A percentile compares a stretch with the other conserved stretches of the same genome.
phyloP scores from a whole-genome alignment of 305 asterid species.

The Fraxinus platypoda region DNA sequence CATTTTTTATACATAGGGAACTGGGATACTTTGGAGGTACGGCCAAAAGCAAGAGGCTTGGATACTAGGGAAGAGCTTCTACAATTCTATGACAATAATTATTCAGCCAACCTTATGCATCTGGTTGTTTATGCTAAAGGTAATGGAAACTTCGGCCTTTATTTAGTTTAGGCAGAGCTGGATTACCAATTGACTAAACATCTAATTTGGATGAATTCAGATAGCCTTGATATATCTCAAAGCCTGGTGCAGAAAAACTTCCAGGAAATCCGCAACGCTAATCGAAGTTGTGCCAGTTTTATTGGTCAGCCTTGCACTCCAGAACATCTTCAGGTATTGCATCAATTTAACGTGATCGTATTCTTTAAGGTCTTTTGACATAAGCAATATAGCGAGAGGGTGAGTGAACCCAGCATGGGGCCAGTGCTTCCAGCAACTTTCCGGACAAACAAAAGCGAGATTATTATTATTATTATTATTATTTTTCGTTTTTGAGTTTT shows the following conservation, averaged over 20 bases:
- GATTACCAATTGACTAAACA: conserved; percentile 18
- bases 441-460: not conserved
- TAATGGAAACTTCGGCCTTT: conserved; percentile 27
- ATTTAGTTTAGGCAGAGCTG: conserved; percentile 27
- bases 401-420: not conserved
- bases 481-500: not conserved
- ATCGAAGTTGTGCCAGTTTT: conserved; percentile 52
- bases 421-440: not conserved
- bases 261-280: conserved; percentile 69
- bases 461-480: not conserved
- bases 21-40: conserved; percentile 89
- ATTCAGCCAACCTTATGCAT: conserved; percentile 96
- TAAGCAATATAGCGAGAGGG: not conserved
- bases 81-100: conserved; percentile 68
- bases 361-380: not conserved
- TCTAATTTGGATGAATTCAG: conserved; percentile 44
- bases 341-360: not conserved
- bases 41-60: conserved; percentile 77
- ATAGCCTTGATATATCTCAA: conserved; percentile 75
- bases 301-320: conserved; percentile 83
- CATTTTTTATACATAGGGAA: conserved; percentile 51
- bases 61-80: conserved; percentile 88
- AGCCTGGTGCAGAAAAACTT: conserved; percentile 70
- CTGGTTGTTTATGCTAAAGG: conserved; percentile 89
- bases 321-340: conserved; percentile 76